These are phyloP conservation scores for Chlorophyllum brunneum DNA, from an alignment of 768 basidiomycete species.

Conservation along the genomic window DNA sequence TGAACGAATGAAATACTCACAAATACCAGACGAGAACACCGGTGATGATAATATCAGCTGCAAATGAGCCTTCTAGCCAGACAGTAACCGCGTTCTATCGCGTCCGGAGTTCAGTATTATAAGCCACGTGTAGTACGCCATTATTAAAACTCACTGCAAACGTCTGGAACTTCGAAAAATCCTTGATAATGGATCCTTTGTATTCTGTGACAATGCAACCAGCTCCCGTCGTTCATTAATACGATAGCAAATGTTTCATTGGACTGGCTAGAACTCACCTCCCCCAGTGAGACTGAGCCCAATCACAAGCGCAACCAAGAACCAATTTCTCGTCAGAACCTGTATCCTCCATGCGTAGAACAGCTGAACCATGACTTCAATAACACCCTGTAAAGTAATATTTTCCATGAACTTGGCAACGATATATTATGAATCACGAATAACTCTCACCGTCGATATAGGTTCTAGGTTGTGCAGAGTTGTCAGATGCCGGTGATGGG, in stretches of 20 bases:
- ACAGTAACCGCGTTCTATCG: conserved; percentile 25
- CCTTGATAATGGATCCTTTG: conserved; percentile 19
- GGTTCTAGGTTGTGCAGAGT: conserved; percentile 41
- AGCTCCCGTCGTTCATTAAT: conserved; percentile 4
- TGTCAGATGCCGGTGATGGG: too few species aligned
- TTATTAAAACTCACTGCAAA: conserved; percentile 21
- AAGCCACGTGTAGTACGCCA: too few species aligned
- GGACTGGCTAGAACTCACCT: conserved; percentile 15
- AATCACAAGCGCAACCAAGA: conserved; percentile 15
- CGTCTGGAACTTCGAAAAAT: conserved; percentile 24
- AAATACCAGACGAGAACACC: conserved; percentile 38
- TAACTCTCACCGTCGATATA: conserved; percentile 34
- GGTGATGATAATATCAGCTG: conserved; percentile 37
- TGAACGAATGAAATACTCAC: conserved; percentile 21
- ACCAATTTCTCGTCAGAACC: conserved; percentile 23
- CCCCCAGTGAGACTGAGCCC: conserved; percentile 18
- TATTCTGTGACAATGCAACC: conserved; percentile 26
- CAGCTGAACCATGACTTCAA: conserved; percentile 38
- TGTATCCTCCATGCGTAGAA: conserved; percentile 42
- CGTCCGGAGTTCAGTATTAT: neutral
- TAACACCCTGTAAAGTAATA: conserved; percentile 32
- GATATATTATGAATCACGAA: too few species aligned
- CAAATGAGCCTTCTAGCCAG: conserved; percentile 38
- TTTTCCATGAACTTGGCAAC: neutral
- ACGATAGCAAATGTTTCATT: neutral